Base-by-base conservation (phyloP, 2,329 filamentous ascomycete genomes). In the Sporothrix pallida region DNA sequence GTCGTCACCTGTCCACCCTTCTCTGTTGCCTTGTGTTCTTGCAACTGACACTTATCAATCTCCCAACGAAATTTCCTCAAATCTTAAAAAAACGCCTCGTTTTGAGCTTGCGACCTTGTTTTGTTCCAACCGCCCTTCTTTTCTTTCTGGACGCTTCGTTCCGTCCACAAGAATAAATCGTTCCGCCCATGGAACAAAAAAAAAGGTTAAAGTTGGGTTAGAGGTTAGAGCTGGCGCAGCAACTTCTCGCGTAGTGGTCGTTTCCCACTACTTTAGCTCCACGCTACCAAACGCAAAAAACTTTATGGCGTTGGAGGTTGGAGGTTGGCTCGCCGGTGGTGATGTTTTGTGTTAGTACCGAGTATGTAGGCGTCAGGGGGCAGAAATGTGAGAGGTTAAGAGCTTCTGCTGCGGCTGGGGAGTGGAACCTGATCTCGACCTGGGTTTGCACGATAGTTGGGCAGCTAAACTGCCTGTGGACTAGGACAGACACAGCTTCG, bases 221-320 rank as follows among this genome's bases (percentile, higher is more conserved):
- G n/a, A 44, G 44, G 44, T 44, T 44, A 46, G n/a, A 44, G 60
- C 60, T 63, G 60, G 17, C 37, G 60, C 26, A 63, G 60, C n/a
- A 56, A 23, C 9, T 23, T 23, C 60, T 46, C 60, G 60, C 60
- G 62, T 48, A 26, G 12, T 48, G 42, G 42, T 42, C 3, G 12
- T n/a, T 44, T 23, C n/a, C n/a, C 4, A 37, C n/a, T 46, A 46
- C 37, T 26, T 65, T 65, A 65, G 37, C 60, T 65, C 62, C 62
- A 5, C 62, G 62, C 62, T 46, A 48, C n/a, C 37, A 20, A 56
- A 26, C 52, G 42, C 62, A 15, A 1, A 37, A 63, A 44, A 37
- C 58, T 44, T 15, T 9, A 37, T 37, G 31, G 31, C 17, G 31
- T 56, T 20, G 20, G 15, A 60, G 56, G 17, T 48, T 54, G 52